Evolutionary conservation across 1,284 basidiomycete genomes (phyloP), one percentile per base, ranked within the genome.

Genomic region (Trichosporon coremiiforme): DNA sequence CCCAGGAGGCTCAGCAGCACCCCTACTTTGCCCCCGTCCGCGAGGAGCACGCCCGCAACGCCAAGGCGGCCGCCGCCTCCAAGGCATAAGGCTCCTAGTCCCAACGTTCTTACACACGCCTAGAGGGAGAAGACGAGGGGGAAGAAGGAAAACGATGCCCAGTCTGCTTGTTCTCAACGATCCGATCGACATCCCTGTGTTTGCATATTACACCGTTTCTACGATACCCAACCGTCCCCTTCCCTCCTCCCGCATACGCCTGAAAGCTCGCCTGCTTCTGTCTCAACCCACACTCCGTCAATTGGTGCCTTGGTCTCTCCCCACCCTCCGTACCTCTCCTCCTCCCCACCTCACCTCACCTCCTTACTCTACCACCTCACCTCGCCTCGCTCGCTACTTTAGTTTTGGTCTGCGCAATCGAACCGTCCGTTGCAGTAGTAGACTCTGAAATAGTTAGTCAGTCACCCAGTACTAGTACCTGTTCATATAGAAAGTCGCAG

Each of bases 1-100:
- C 96, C 60, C 87, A 89, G 75, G 95, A 98, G 84, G 92, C 92
- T 8, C 93, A 95, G 83, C 86, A 86, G 22, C 94, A 97, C 79
- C 87, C 91, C 41, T 97, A 96, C 85, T 97, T 97, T 78, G 90
- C 74, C 53, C 77, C 77, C 38, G 77, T 78, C 41, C 64, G 74
- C 65, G 75, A 75, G 67, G 75, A 75, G 13, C 75, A 75, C 10
- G 69, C 66, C 7, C 64, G 64, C 64, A 65, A 65, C 64, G 45
- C 25, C 57, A 60, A 60, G 57, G 57, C 57, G 57, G 57, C 57
- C 20, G 64, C 64, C 15, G 41, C 64, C 41, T 33, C 41, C 36
- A 47, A 45, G 41, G 41, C 64, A 10, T 65, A 47, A 50, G 47
- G 20, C 8, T 9, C 20, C 47, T 20, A 2, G 47, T 45, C 17